Evolutionary conservation across 176 grass and related monocot genomes (phyloP), one percentile per base, ranked within the genome.

Genomic region (Oryza officinalis): DNA sequence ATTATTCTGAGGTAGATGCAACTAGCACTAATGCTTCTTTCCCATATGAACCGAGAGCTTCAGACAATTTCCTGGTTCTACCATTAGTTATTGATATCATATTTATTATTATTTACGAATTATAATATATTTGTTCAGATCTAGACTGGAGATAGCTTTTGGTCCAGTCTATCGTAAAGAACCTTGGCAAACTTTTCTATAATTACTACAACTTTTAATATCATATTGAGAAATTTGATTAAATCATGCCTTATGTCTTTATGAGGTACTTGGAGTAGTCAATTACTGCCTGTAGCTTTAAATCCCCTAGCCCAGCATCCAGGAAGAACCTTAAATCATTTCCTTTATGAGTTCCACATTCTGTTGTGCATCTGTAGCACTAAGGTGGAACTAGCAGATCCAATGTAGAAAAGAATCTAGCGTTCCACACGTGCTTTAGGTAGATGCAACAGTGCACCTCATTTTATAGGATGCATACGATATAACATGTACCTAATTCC

Each of bases 241-340:
- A 76, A 9, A 46, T 44, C 33, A 59, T 68, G 33, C 49, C 15
- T 71, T 50, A 45, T 50, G 47, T 57, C 18, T n/a, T 64, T 73
- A 67, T 59, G 20, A 65, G 22, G 72, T 72, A 88, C 12, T 44
- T 77, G 72, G 65, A 83, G 9, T 78, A 26, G 11, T 31, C 12
- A 43, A 83, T 50, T 69, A 57, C 8, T 27, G 28, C 2, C 23
- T 75, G 59, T 64, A 30, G 32, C 37, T 67, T 13, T 54, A 20
- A 73, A 83, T 59, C 57, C 18, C 69, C 67, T 46, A 82, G 15
- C 77, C 65, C 18, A 71, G 65, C 52, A 65, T 78, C 66, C 41
- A 38, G 17, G 27, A 50, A 59, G 75, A 13, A 73, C 15, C 5
- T 22, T 69, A 66, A 79, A 79, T 57, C 13, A 68, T 40, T 66